Percentiles rank a stretch among this genome's conserved stretches.
phyloP scores from a whole-genome alignment of 257 asterid species.

The Solanum gracilifrons region DNA sequence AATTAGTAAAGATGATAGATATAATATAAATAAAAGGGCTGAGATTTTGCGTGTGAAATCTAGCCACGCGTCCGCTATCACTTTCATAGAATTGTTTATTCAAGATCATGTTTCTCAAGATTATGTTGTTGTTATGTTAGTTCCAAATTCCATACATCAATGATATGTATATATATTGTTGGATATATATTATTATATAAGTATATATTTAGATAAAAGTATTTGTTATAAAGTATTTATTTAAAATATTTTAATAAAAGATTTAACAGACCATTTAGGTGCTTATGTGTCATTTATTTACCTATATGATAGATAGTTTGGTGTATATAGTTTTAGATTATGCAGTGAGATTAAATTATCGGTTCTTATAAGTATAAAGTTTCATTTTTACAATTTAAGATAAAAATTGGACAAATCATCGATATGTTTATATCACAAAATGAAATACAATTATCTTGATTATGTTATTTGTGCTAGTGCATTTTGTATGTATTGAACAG shows the following conservation, averaged over 20 bases:
- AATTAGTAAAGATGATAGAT: slow-evolving; percentile 12
- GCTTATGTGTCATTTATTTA: not conserved
- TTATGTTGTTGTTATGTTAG: not conserved
- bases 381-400: no score
- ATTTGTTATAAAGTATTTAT: not conserved
- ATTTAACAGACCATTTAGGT: not conserved
- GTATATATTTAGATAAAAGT: no score
- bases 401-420: no score
- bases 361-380: no score
- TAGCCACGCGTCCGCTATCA: slow-evolving; percentile 20
- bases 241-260: not conserved
- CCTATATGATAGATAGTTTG: not conserved
- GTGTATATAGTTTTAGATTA: not conserved
- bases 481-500: no score
- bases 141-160: not conserved
- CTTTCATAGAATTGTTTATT: slow-evolving; percentile 7
- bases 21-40: not conserved
- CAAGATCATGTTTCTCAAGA: not conserved
- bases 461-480: not conserved
- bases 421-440: not conserved
- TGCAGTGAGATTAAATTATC: no score
- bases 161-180: not conserved
- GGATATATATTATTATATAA: no score
- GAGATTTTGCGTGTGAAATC: slow-evolving; percentile 14
- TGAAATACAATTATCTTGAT: no score